Evolutionary conservation across 1,139 yeast genomes (phyloP), one percentile per base, ranked within the genome.

Genomic region (Lodderomyces orthopsilosis): DNA sequence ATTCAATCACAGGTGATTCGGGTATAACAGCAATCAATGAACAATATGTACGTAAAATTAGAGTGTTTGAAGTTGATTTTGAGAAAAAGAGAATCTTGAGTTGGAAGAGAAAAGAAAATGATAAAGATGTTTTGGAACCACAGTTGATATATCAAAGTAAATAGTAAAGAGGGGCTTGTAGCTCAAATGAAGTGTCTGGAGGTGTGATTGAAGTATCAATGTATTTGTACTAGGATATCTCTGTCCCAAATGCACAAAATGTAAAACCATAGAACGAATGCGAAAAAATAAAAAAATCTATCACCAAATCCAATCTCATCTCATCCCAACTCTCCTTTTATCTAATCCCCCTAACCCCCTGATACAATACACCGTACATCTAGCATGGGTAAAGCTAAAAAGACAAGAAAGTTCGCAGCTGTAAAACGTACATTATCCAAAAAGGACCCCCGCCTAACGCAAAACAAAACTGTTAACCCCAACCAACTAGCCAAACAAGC

Each of bases 361-460:
- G n/a, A n/a, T n/a, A n/a, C n/a, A n/a, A n/a, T n/a, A n/a, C n/a
- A n/a, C n/a, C n/a, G n/a, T n/a, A n/a, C n/a, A 15, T 33, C 36
- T 17, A 15, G 5, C 42, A 93, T 93, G 98, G 98, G 98, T 46
- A 93, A 90, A 63, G 96, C 96, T 35, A 65, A 85, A 71, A 93
- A 91, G 71, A 93, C 98, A 18, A 81, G 98, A 77, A 90, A 90
- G 84, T 89, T 91, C 59, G 96, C 95, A n/a, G 79, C 82, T 43
- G 90, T 88, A 47, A 93, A 93, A 66, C 80, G 96, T 48, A 80
- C 90, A 37, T 68, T 90, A 46, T 80, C 81, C 48, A 74, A 84
- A 51, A 87, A 85, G 54, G 96, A 89, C 53, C 78, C 81, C 27
- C 73, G 93, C 52, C 63, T 82, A 64, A 74, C 47, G 49, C 59